Conservation (phyloP, 164 flowering plant genomes). For the Cinnamomum micranthum region DNA sequence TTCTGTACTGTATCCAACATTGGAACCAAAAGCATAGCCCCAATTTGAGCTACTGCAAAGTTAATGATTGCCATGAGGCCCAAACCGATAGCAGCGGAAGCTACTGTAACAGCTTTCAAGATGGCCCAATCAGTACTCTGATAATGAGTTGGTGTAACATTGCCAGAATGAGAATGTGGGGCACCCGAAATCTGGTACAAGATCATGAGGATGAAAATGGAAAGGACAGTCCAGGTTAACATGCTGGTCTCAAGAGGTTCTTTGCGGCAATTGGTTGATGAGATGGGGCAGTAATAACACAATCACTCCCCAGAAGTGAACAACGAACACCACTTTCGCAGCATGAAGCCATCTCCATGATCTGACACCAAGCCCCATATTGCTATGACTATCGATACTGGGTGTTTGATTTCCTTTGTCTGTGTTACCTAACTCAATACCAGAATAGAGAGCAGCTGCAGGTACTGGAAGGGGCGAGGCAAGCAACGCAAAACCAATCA, state of each 20-base stretch:
- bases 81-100: conserved; percentile 69
- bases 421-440: conserved; percentile 13
- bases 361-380: conserved; percentile 12
- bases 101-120: conserved; percentile 66
- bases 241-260: conserved; percentile 39
- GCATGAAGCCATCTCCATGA: conserved; percentile 90
- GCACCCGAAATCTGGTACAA: conserved; percentile 38
- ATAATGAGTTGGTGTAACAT: conserved; percentile 13
- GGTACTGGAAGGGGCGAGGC: conserved; percentile 84
- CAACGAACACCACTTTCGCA: conserved; percentile 58
- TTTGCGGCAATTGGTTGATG: conserved; percentile 44
- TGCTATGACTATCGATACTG: conserved; percentile 9
- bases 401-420: conserved; percentile 13
- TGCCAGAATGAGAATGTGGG: conserved; percentile 19
- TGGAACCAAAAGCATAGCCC: conserved; percentile 74
- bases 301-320: conserved; percentile 74
- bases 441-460: conserved; percentile 77
- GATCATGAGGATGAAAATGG: conserved; percentile 39
- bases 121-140: conserved; percentile 54
- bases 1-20: too few species aligned
- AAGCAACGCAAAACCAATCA: conserved; percentile 82
- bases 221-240: conserved; percentile 52
- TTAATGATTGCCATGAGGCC: conserved; percentile 89
- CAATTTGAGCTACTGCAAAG: conserved; percentile 89
- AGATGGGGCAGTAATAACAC: conserved; percentile 69